Conservation (phyloP, 208 protist genomes). For the Strigomonas culicis region DNA sequence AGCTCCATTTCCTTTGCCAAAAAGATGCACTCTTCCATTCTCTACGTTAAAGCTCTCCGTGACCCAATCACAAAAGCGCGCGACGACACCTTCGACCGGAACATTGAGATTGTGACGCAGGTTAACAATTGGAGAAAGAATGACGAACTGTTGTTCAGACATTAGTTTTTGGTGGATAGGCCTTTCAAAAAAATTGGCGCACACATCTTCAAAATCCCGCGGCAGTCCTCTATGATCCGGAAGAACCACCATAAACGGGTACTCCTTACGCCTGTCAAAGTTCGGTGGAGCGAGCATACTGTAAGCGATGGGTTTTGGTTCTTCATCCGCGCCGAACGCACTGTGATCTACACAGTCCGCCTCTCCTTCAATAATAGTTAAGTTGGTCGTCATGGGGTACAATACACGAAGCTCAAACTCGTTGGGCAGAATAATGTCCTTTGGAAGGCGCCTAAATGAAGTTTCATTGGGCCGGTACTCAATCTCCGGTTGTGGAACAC, state of each 20-base stretch:
- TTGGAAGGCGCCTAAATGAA: constrained; percentile 74
- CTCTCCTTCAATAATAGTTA: constrained; percentile 61
- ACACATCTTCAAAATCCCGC: constrained; percentile 86
- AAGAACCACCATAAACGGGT: constrained; percentile 81
- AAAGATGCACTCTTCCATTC: constrained; percentile 73
- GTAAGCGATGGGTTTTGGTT: constrained; percentile 65
- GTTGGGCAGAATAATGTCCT: constrained; percentile 66
- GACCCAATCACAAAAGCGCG: constrained; percentile 86
- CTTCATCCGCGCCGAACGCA: constrained; percentile 61
- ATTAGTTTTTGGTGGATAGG: constrained; percentile 63
- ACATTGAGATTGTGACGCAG: constrained; percentile 74
- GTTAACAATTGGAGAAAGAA: constrained; percentile 76
- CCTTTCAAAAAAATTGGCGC: constrained; percentile 84
- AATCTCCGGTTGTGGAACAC: constrained; percentile 67
- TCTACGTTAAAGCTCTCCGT: constrained; percentile 70
- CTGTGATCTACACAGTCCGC: constrained; percentile 79
- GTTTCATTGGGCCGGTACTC: constrained; percentile 74
- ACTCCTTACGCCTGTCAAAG: constrained; percentile 51
- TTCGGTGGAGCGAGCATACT: constrained; percentile 70
- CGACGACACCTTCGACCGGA: constrained; percentile 75
- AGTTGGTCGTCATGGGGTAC: constrained; percentile 71
- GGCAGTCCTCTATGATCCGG: constrained; percentile 70
- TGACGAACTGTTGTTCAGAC: constrained; percentile 67
- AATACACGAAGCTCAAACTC: constrained; percentile 79
- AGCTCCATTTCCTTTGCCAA: constrained; percentile 81